phyloP scores from a whole-genome alignment of 169 alveolate genomes.

The Plasmodium relictum region DNA sequence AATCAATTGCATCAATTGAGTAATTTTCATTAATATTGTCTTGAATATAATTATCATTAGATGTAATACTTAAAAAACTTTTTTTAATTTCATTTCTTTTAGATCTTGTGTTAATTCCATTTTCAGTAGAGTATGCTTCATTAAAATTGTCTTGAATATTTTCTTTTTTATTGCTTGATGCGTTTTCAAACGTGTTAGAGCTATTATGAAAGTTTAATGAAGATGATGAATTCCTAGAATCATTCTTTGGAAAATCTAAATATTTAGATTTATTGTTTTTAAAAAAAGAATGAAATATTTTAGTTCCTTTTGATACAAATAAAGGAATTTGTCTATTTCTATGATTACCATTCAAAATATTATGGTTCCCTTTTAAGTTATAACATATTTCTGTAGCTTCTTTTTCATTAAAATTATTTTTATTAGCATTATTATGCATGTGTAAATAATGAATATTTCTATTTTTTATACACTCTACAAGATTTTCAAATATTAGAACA shows the following conservation, averaged over 20 bases:
- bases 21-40: neutral
- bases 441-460: slow-evolving; percentile 58
- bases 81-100: slow-evolving; percentile 12
- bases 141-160: neutral
- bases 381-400: slow-evolving; percentile 46
- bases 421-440: slow-evolving; percentile 71
- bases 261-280: slow-evolving; percentile 10
- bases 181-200: neutral
- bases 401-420: slow-evolving; percentile 33
- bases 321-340: slow-evolving; percentile 35
- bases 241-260: slow-evolving; percentile 20
- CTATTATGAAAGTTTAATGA: neutral
- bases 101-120: neutral
- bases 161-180: slow-evolving; percentile 8
- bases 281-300: slow-evolving; percentile 38
- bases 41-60: slow-evolving; percentile 8
- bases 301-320: slow-evolving; percentile 65
- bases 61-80: slow-evolving; percentile 24
- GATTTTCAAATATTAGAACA: slow-evolving; percentile 61
- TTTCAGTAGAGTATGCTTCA: neutral
- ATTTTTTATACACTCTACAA: slow-evolving; percentile 55
- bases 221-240: slow-evolving; percentile 10
- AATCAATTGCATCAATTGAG: neutral
- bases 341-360: slow-evolving; percentile 19
- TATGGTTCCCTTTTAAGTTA: slow-evolving; percentile 5